Evolutionary conservation across 352 stramenopile species (phyloP), one percentile per base, ranked within the genome.

Genomic region (Phytophthora hybrid): DNA sequence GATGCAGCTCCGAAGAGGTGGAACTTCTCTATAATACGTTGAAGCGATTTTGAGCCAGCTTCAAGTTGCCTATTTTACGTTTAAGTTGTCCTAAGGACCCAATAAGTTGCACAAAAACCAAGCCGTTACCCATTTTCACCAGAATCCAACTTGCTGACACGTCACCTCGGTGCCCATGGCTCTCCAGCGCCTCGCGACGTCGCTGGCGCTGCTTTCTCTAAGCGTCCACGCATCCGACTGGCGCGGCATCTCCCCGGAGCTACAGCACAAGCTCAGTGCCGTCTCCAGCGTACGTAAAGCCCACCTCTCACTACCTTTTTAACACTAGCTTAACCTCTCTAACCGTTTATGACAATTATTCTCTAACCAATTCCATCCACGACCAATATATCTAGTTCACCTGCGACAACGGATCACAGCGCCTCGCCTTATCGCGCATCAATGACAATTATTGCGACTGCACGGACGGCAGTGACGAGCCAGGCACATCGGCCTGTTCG

Each of bases 401-500:
- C 11, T 97, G 92, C 49, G 88, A 96, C 63, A 71, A 80, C 14
- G 80, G 84, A 18, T 55, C 59, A 8, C 83, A 88, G 59, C 78
- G 62, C 5, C 73, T 98, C 19, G 76, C 81, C 8, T 31, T 93
- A 18, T 66, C 67, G 19, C 74, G 66, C 10, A 10, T 99, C 23
- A 98, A 98, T 76, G 96, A 99, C 73, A 93, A 97, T 63, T 99
- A 97, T 58, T 99, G 96, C 66, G 96, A 99, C 82, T 99, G 96
- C 77, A 73, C 79, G 3, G 93, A 98, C 74, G 93, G 93, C 49
- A 87, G 82, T 23, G 96, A 99, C 71, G 96, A 99, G 85, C 89
- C 92, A 0, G 63, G 79, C 6, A 99, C 93, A 66, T 86, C 87
- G 61, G 93, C 77, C 5, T 97, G 90, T 55, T 89, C 87, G 3